phyloP scores from a whole-genome alignment of 768 basidiomycete species.

The Lactarius pseudohatsudake region DNA sequence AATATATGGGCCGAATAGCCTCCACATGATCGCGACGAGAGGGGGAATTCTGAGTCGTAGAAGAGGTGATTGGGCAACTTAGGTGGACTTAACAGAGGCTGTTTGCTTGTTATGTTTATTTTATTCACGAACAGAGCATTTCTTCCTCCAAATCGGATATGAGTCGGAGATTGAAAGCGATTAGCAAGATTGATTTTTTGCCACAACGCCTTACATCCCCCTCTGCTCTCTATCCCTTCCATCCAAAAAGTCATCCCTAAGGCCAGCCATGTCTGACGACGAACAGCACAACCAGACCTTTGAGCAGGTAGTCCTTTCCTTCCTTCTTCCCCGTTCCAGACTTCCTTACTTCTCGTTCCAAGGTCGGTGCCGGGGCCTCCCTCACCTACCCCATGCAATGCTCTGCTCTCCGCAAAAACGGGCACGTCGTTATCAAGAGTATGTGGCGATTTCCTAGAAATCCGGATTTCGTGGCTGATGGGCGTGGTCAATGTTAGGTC shows the following conservation, averaged over 20 bases:
- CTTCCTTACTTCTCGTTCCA: constrained; percentile 34
- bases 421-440: constrained; percentile 90
- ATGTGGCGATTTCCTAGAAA: not conserved
- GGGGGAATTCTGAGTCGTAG: not conserved
- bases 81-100: not conserved
- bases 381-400: constrained; percentile 88
- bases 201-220: constrained; percentile 32
- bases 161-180: constrained; percentile 46
- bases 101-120: not conserved
- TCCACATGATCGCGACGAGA: not conserved
- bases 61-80: not conserved
- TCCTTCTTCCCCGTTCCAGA: not conserved
- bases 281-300: constrained; percentile 85
- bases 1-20: not conserved
- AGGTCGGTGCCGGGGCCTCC: constrained; percentile 73
- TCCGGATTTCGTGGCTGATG: not conserved
- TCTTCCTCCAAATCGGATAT: constrained; percentile 26
- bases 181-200: constrained; percentile 36
- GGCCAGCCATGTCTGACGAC: constrained; percentile 76
- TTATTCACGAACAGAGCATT: not conserved
- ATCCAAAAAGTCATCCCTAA: constrained; percentile 27
- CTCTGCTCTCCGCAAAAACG: constrained; percentile 91
- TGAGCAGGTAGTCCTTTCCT: constrained; percentile 58
- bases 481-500: constrained; percentile 16
- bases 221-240: constrained; percentile 32